Evolutionary conservation across 2,329 filamentous ascomycete genomes (phyloP).

Genomic region (Botrytis medusae): DNA sequence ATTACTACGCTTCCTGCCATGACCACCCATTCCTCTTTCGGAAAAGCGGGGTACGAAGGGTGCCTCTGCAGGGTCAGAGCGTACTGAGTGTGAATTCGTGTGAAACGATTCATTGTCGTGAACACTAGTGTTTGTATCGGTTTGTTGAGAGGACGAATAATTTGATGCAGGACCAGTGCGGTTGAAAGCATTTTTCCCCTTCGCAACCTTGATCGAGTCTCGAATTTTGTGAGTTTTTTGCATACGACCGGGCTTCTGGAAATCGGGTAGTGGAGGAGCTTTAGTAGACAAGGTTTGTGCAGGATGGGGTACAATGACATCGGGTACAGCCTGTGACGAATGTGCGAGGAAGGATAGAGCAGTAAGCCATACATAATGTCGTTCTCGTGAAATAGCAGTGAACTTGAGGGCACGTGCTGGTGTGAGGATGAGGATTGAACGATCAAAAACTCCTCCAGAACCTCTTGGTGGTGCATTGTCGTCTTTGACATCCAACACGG

Average conservation of each 20-base stretch:
- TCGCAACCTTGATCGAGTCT: conserved; percentile 87
- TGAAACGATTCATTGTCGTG: conserved; percentile 34
- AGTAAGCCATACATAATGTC: conserved; percentile 93
- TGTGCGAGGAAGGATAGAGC: conserved; percentile 93
- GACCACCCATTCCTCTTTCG: conserved; percentile 52
- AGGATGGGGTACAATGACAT: conserved; percentile 61
- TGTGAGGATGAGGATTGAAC: conserved; percentile 92
- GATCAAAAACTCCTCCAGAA: conserved; percentile 68
- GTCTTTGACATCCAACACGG: conserved; percentile 94
- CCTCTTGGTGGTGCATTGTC: conserved; percentile 82
- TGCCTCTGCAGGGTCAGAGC: conserved; percentile 56
- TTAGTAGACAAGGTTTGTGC: conserved; percentile 47
- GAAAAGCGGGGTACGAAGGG: conserved; percentile 70
- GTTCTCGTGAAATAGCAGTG: conserved; percentile 76
- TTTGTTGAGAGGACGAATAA: conserved; percentile 32
- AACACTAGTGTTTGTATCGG: conserved; percentile 22
- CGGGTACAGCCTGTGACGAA: conserved; percentile 77
- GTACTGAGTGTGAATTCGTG: conserved; percentile 27
- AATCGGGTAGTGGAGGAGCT: conserved; percentile 47
- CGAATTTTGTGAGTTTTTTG: conserved; percentile 57
- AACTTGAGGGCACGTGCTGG: conserved; percentile 94
- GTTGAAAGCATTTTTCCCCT: conserved; percentile 54
- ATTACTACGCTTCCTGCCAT: conserved; percentile 85
- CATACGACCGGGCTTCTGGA: conserved; percentile 44
- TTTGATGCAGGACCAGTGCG: conserved; percentile 44